Conservation (phyloP, 257 asterid genomes). For the Verbascum thapsus region DNA sequence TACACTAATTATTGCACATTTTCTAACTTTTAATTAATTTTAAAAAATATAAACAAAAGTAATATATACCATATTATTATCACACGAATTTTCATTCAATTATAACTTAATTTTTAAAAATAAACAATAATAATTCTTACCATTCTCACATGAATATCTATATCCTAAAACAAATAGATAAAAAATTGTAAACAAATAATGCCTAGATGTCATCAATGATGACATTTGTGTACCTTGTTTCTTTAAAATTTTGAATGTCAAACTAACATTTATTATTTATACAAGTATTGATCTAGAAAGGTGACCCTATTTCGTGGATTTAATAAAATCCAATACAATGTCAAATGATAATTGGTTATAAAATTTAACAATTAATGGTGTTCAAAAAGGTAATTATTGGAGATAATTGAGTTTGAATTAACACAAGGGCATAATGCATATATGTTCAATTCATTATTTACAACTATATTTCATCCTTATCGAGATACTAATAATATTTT, state of each 20-base stretch:
- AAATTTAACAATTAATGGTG: not conserved
- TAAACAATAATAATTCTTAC: too few species aligned
- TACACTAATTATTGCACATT: too few species aligned
- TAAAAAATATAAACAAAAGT: too few species aligned
- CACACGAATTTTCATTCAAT: too few species aligned
- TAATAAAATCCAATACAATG: not conserved
- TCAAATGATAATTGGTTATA: not conserved
- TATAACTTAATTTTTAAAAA: too few species aligned
- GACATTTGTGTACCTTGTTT: slow-evolving; percentile 26
- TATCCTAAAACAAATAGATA: too few species aligned
- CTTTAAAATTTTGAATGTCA: slow-evolving; percentile 23
- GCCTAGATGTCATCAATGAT: slow-evolving; percentile 28
- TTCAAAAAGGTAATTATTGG: too few species aligned
- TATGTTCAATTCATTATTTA: not conserved
- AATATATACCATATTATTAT: too few species aligned
- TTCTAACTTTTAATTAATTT: too few species aligned
- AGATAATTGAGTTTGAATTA: not conserved
- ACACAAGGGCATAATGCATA: not conserved
- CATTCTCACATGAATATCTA: too few species aligned
- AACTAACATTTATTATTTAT: not conserved
- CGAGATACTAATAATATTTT: too few species aligned
- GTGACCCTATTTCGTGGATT: not conserved
- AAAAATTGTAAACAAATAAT: too few species aligned
- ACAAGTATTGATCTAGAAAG: not conserved
- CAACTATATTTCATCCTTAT: not conserved